These are phyloP conservation scores for Clarireedia monteithiana DNA, from an alignment of 2,329 filamentous ascomycete genomes.

Conservation along the genomic window DNA sequence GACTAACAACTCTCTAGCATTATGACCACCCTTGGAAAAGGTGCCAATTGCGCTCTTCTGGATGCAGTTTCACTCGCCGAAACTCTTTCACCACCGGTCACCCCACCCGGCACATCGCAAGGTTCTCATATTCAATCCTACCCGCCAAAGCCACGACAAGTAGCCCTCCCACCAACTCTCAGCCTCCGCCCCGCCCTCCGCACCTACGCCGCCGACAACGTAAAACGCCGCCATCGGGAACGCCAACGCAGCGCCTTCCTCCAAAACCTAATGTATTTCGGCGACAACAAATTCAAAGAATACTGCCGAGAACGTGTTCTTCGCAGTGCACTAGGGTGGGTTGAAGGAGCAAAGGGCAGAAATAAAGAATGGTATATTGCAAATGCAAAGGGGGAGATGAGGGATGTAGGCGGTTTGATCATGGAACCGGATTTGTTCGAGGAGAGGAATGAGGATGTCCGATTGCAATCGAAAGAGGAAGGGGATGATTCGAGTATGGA, in stretches of 20 bases:
- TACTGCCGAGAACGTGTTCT: constrained; percentile 18
- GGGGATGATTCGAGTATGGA: constrained; percentile 3
- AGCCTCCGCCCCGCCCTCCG: constrained; percentile 10
- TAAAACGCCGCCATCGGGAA: constrained; percentile 20
- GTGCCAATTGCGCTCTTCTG: constrained; percentile 25
- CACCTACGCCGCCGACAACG: constrained; percentile 17
- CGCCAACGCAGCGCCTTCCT: constrained; percentile 20
- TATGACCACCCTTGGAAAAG: constrained; percentile 23
- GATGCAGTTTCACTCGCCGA: constrained; percentile 23
- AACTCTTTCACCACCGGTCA: constrained; percentile 3
- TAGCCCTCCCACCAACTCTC: background rate
- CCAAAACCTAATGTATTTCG: constrained; percentile 23
- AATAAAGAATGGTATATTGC: constrained; percentile 6
- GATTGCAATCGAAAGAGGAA: background rate
- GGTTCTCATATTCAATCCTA: background rate
- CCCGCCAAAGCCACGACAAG: background rate
- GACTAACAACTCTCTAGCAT: constrained; percentile 16
- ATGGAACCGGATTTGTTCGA: background rate
- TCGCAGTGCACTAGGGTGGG: constrained; percentile 20
- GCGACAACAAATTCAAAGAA: constrained; percentile 20
- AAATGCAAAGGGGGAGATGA: constrained; percentile 1
- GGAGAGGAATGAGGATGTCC: background rate
- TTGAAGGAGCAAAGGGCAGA: constrained; percentile 9
- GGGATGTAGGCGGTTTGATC: constrained; percentile 5
- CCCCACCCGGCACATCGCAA: background rate